phyloP scores from a whole-genome alignment of 495 filamentous ascomycete species.

The Neurospora discreta region DNA sequence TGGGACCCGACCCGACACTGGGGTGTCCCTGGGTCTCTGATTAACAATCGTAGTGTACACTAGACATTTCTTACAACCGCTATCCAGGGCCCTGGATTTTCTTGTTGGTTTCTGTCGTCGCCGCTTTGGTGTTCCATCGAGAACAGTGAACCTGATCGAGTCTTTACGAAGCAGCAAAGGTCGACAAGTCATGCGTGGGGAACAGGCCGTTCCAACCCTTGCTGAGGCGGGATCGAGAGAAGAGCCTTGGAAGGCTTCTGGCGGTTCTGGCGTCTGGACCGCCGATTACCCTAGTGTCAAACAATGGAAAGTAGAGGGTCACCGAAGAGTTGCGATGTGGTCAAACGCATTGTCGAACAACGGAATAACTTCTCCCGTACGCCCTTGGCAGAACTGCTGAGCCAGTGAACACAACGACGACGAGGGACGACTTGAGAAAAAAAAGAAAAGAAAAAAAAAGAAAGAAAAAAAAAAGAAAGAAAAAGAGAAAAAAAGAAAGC shows the following conservation, averaged over 20 bases:
- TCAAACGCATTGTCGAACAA: neutral
- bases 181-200: neutral
- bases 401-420: neutral
- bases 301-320: neutral
- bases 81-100: neutral
- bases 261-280: neutral
- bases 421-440: neutral
- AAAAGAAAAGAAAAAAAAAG: neutral
- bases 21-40: neutral
- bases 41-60: neutral
- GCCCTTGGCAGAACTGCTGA: neutral
- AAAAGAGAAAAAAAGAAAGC: neutral
- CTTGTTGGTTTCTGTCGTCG: neutral
- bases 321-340: neutral
- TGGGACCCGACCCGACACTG: neutral
- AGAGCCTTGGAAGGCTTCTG: neutral
- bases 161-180: neutral
- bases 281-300: neutral
- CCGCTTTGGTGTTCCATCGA: neutral
- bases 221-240: neutral
- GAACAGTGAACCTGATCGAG: neutral
- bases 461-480: neutral
- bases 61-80: neutral
- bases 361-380: neutral
- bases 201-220: neutral